Percentiles rank a stretch among this genome's conserved stretches.
Conservation (phyloP, 208 protist genomes). For the Wallacemonas collosoma region DNA sequence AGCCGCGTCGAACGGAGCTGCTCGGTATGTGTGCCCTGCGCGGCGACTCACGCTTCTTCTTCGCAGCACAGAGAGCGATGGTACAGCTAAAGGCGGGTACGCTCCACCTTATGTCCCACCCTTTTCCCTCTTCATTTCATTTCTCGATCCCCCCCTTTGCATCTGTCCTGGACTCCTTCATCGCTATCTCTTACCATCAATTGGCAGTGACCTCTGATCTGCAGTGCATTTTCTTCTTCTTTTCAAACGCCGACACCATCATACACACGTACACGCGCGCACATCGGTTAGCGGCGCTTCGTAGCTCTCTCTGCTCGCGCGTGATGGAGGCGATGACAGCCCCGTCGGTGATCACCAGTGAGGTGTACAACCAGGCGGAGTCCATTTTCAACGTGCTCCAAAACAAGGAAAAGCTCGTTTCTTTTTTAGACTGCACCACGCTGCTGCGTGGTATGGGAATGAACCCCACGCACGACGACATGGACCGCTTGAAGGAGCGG, state of each 20-base stretch:
- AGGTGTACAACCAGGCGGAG: slow-evolving; percentile 89
- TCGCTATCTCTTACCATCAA: too few relatives aligned
- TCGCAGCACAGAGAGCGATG: too few relatives aligned
- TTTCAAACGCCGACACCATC: not conserved
- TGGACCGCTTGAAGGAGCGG: slow-evolving; percentile 73
- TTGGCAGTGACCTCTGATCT: too few relatives aligned
- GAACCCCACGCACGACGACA: slow-evolving; percentile 85
- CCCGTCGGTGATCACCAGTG: slow-evolving; percentile 86
- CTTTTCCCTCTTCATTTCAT: too few relatives aligned
- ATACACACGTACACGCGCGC: not conserved
- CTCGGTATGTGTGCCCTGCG: too few relatives aligned
- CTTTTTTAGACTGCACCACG: slow-evolving; percentile 89
- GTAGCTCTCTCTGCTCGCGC: not conserved
- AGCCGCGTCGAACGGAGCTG: too few relatives aligned
- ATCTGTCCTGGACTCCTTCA: too few relatives aligned
- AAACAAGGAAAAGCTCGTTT: slow-evolving; percentile 89
- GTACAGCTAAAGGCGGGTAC: too few relatives aligned
- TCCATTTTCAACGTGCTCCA: slow-evolving; percentile 78
- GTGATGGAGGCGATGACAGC: slow-evolving; percentile 17
- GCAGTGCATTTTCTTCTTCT: not conserved
- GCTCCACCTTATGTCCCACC: too few relatives aligned
- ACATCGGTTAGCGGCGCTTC: not conserved
- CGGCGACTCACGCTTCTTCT: too few relatives aligned
- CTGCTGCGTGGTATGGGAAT: slow-evolving; percentile 91
- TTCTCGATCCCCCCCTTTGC: too few relatives aligned